These are phyloP conservation scores for Corrigiola litoralis DNA, from an alignment of 179 eudicot species.

Conservation along the genomic window DNA sequence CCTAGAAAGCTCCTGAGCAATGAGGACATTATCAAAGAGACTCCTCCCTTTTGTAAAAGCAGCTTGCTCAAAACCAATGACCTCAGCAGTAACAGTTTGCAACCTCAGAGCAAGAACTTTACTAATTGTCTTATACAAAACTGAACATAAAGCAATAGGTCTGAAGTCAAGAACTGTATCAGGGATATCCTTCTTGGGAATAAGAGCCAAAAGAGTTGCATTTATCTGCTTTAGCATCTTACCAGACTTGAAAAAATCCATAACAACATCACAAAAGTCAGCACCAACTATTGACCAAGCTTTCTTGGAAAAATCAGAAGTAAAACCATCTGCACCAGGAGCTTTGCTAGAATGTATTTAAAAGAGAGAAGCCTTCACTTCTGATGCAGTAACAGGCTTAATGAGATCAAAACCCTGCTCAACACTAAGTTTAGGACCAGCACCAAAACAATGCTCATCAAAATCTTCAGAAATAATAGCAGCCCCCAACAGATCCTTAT, in stretches of 20 bases:
- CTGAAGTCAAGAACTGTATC: background rate
- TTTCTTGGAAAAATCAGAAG: background rate
- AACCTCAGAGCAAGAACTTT: background rate
- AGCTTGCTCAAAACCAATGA: background rate
- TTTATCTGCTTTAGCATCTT: background rate
- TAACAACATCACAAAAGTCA: background rate
- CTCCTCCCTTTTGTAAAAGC: background rate
- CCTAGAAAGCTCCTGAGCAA: background rate
- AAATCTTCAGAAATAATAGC: background rate
- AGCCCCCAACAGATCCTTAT: background rate
- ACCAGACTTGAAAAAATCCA: background rate
- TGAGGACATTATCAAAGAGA: background rate
- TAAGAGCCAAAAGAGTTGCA: background rate
- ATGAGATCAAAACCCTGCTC: background rate
- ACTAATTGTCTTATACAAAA: background rate
- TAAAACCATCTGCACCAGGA: background rate
- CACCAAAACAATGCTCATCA: background rate
- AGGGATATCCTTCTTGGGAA: background rate
- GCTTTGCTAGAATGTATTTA: background rate
- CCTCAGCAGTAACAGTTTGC: background rate
- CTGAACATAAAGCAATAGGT: background rate
- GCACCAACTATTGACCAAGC: background rate
- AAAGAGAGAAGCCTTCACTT: background rate
- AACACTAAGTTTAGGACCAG: background rate
- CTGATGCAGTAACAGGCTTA: rapidly evolving